These are phyloP conservation scores for Lentithecium fluviatile DNA, from an alignment of 495 filamentous ascomycete genomes.

Conservation along the genomic window DNA sequence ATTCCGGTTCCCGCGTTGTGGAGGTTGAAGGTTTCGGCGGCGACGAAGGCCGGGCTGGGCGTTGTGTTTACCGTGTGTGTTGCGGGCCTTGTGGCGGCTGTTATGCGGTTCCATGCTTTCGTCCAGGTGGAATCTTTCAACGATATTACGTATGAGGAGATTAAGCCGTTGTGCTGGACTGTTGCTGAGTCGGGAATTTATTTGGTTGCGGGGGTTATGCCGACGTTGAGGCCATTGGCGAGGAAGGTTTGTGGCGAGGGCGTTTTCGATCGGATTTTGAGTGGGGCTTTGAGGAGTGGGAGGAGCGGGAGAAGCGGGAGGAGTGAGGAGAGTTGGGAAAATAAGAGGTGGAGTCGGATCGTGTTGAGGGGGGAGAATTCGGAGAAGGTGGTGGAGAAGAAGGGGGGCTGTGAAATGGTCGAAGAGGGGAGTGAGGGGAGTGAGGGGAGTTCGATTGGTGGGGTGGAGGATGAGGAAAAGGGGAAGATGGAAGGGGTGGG, in stretches of 20 bases:
- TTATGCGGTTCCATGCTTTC: slow-evolving; percentile 22
- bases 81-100: slow-evolving; percentile 9
- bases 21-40: slow-evolving; percentile 1
- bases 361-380: no score
- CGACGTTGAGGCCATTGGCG: slow-evolving; percentile 16
- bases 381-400: no score
- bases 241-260: slow-evolving; percentile 10
- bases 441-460: no score
- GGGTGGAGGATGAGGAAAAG: no score
- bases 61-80: slow-evolving; percentile 12
- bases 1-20: slow-evolving; percentile 18
- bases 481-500: no score
- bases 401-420: no score
- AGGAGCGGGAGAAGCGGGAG: not conserved
- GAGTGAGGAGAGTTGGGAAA: no score
- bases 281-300: no score
- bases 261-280: slow-evolving; percentile 7
- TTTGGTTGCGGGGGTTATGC: slow-evolving; percentile 19
- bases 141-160: slow-evolving; percentile 16
- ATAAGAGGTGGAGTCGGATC: no score
- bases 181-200: slow-evolving; percentile 23
- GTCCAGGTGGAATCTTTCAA: slow-evolving; percentile 7
- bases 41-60: slow-evolving; percentile 4
- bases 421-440: no score
- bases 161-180: slow-evolving; percentile 22